A percentile compares a stretch with the other conserved stretches of the same genome.
Conservation (phyloP, 163 green algal species). For the Scenedesmus sp. region DNA sequence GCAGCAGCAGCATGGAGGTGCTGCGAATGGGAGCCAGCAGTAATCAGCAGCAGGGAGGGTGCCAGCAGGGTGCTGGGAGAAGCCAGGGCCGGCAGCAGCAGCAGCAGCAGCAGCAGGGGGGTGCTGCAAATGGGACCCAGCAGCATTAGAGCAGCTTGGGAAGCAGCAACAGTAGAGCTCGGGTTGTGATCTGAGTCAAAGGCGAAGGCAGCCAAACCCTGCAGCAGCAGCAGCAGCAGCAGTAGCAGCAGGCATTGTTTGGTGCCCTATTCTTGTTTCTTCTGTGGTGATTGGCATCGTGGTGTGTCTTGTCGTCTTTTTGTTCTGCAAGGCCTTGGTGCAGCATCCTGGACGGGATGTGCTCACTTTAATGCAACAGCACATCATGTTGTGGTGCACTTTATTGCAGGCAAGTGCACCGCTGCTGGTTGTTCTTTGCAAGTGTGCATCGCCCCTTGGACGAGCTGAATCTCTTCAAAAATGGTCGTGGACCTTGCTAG, state of each 20-base stretch:
- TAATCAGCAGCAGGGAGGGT: neutral
- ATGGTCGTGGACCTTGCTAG: no score
- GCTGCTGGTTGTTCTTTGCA: no score
- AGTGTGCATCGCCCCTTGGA: no score
- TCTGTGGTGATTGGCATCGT: neutral
- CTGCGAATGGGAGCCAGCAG: neutral
- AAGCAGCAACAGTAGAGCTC: neutral
- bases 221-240: neutral
- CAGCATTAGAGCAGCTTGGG: neutral
- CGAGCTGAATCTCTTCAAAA: no score
- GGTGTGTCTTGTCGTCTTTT: no score
- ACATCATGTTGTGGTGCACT: no score
- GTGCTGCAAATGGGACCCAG: neutral
- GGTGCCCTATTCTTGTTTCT: neutral
- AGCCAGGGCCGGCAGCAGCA: neutral
- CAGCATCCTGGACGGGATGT: no score
- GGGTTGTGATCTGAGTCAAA: neutral
- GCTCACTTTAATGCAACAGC: no score
- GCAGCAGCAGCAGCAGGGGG: constrained; percentile 16
- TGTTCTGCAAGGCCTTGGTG: no score
- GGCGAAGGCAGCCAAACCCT: neutral
- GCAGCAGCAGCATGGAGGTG: neutral
- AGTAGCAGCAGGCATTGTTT: neutral
- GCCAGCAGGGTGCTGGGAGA: neutral
- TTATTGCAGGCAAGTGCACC: no score